Conservation (phyloP, 2,329 filamentous ascomycete genomes). For the Fusarium newnesense region DNA sequence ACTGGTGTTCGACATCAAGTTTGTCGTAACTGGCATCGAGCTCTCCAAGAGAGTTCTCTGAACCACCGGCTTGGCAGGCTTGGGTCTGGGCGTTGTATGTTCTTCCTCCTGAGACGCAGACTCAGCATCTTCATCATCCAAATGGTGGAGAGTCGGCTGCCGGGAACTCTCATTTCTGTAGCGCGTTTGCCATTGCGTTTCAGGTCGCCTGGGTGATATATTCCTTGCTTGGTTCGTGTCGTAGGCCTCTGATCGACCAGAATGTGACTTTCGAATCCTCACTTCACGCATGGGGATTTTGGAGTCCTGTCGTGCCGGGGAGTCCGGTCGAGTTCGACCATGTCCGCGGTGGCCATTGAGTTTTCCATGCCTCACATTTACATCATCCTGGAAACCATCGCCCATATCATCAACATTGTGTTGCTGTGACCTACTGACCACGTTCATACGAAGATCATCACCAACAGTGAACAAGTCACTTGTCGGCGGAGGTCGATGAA, state of each 20-base stretch:
- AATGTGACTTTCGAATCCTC: constrained; percentile 43
- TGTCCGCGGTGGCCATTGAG: constrained; percentile 26
- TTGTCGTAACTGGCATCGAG: constrained; percentile 36
- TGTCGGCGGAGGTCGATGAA: constrained; percentile 18
- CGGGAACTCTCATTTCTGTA: constrained; percentile 28
- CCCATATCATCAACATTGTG: constrained; percentile 44
- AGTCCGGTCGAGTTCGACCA: constrained; percentile 35
- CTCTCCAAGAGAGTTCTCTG: constrained; percentile 38
- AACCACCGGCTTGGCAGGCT: constrained; percentile 31
- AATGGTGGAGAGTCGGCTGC: constrained; percentile 31
- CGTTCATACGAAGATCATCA: constrained; percentile 52
- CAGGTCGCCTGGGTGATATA: constrained; percentile 42
- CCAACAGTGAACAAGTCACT: constrained; percentile 44
- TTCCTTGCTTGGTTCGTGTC: constrained; percentile 36
- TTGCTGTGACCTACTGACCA: constrained; percentile 43
- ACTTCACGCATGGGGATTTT: constrained; percentile 55
- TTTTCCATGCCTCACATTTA: constrained; percentile 28
- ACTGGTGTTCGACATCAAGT: constrained; percentile 3
- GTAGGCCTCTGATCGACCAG: constrained; percentile 34
- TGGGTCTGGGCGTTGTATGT: constrained; percentile 39
- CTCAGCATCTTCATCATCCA: constrained; percentile 39
- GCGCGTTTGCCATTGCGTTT: constrained; percentile 34
- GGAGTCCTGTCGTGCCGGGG: constrained; percentile 43
- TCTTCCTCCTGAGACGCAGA: constrained; percentile 40
- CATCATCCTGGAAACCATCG: constrained; percentile 48